phyloP scores from a whole-genome alignment of 2,329 filamentous ascomycete genomes.

The Coleophoma eucalyptorum region DNA sequence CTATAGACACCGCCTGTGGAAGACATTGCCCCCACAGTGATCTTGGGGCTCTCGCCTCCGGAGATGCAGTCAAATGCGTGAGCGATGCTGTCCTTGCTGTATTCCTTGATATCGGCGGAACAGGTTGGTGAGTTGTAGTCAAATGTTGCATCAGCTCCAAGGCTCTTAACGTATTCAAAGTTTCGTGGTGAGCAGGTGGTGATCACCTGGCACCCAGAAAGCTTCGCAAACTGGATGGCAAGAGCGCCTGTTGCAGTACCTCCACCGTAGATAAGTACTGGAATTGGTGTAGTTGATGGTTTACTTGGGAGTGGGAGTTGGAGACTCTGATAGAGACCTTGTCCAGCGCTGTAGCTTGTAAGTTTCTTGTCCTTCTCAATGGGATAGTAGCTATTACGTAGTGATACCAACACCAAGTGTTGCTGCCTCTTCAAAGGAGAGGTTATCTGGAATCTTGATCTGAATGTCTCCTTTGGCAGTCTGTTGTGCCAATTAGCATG shows the following conservation, averaged over 20 bases:
- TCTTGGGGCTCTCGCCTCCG: constrained; percentile 27
- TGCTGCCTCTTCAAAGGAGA: constrained; percentile 43
- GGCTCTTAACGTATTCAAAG: constrained; percentile 39
- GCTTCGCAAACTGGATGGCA: constrained; percentile 44
- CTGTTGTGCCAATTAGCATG: not conserved
- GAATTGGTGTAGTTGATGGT: constrained; percentile 31
- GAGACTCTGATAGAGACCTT: constrained; percentile 43
- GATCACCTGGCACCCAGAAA: constrained; percentile 33
- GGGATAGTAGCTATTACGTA: constrained; percentile 7
- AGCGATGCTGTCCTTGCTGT: constrained; percentile 37
- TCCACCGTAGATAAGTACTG: constrained; percentile 46
- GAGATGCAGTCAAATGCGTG: constrained; percentile 46
- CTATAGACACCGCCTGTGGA: constrained; percentile 33
- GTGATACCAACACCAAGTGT: constrained; percentile 22
- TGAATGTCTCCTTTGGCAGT: constrained; percentile 33
- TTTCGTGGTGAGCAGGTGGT: constrained; percentile 43
- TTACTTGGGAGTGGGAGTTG: constrained; percentile 40
- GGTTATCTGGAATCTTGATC: constrained; percentile 38
- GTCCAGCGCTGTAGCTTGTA: constrained; percentile 37
- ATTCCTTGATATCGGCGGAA: constrained; percentile 40
- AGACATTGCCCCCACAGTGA: constrained; percentile 36
- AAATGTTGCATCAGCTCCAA: constrained; percentile 44
- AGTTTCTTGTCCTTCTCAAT: constrained; percentile 6
- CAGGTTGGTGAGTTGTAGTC: constrained; percentile 44
- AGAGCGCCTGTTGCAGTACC: constrained; percentile 46